Percentiles rank a stretch among this genome's conserved stretches.
Evolutionary conservation across 2,329 filamentous ascomycete species (phyloP).

Genomic region (Paecilomyces sp.): DNA sequence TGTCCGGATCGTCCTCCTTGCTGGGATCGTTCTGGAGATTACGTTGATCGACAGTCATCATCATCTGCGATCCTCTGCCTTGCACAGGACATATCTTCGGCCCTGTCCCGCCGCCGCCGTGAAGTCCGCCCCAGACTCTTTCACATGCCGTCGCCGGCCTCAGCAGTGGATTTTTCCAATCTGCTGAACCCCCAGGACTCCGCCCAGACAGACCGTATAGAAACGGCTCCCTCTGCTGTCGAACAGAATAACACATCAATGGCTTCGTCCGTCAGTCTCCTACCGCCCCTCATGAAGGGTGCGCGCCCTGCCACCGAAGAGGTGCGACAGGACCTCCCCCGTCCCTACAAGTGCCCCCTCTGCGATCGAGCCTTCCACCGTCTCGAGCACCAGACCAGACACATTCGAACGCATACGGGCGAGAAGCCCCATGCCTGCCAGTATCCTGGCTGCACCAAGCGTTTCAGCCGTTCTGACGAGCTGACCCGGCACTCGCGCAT

Average conservation of each 20-base stretch:
- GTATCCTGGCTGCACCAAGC: conserved; percentile 92
- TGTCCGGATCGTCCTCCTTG: conserved; percentile 8
- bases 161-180: conserved; percentile 68
- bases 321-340: conserved; percentile 69
- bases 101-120: background rate
- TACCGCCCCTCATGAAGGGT: conserved; percentile 39
- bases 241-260: conserved; percentile 27
- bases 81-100: conserved; percentile 3
- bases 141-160: conserved; percentile 71
- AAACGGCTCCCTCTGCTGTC: conserved; percentile 18
- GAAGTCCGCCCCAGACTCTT: conserved; percentile 10
- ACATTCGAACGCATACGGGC: conserved; percentile 95
- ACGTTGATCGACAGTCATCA: conserved; percentile 2
- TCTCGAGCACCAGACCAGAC: conserved; percentile 83
- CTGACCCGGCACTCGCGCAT: conserved; percentile 95
- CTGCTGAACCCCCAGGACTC: conserved; percentile 59
- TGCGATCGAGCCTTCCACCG: conserved; percentile 99
- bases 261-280: conserved; percentile 37
- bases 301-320: conserved; percentile 53
- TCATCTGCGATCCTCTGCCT: background rate
- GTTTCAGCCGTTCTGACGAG: conserved; percentile 94
- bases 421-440: conserved; percentile 97
- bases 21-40: conserved; percentile 1
- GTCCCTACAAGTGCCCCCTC: conserved; percentile 96
- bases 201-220: conserved; percentile 8